Conservation (phyloP, 2,329 filamentous ascomycete species). For the Hypoxylon sp. region DNA sequence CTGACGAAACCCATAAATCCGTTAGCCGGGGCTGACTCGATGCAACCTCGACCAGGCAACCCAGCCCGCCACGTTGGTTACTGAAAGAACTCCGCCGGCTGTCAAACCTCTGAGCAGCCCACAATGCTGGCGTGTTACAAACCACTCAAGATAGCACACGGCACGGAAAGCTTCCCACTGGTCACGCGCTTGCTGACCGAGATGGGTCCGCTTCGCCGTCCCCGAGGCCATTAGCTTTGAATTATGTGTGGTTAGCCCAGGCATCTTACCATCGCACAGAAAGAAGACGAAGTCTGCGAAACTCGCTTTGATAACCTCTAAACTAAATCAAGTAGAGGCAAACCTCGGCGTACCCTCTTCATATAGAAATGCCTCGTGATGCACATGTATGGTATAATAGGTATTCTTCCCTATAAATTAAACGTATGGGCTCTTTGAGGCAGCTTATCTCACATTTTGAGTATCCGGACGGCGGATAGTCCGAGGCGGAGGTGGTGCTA, state of each 20-base stretch:
- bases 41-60: constrained; percentile 40
- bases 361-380: not conserved
- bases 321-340: not conserved
- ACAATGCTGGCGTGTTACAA: constrained; percentile 28
- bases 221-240: constrained; percentile 30
- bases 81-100: constrained; percentile 36
- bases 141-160: constrained; percentile 29
- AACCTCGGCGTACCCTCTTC: not conserved
- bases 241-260: constrained; percentile 5
- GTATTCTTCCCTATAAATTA: not conserved
- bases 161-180: constrained; percentile 33
- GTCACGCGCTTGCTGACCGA: constrained; percentile 36
- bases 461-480: constrained; percentile 38
- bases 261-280: constrained; percentile 11
- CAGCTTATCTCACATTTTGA: not conserved
- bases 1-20: constrained; percentile 39
- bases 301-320: not conserved
- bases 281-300: constrained; percentile 4
- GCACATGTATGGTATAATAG: not conserved
- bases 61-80: constrained; percentile 40
- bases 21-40: constrained; percentile 43
- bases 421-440: not conserved
- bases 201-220: constrained; percentile 39
- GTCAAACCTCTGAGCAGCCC: constrained; percentile 30
- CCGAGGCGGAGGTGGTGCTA: constrained; percentile 36